Evolutionary conservation across 2,329 filamentous ascomycete species (phyloP).

Genomic region (Apiospora marii): DNA sequence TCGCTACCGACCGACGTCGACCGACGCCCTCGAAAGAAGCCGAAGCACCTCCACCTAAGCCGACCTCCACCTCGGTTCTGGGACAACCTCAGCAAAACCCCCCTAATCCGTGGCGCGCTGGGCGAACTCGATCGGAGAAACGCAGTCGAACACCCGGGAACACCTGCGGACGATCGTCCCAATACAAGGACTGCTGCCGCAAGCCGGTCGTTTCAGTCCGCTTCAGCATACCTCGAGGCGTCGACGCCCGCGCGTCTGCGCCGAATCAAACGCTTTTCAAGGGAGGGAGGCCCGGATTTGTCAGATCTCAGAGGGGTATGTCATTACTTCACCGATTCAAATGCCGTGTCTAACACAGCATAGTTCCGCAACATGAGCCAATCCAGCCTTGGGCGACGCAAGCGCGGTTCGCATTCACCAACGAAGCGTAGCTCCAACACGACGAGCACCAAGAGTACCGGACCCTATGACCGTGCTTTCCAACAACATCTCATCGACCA

Average conservation of each 20-base stretch:
- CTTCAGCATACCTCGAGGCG: neutral
- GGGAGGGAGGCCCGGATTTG: neutral
- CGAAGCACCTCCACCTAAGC: too few species aligned
- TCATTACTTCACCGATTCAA: neutral
- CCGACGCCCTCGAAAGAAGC: too few species aligned
- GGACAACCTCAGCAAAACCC: too few species aligned
- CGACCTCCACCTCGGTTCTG: too few species aligned
- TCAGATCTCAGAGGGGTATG: neutral
- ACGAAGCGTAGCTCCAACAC: neutral
- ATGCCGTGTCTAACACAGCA: neutral
- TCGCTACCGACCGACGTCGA: too few species aligned
- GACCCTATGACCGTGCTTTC: neutral
- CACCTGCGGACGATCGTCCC: too few species aligned
- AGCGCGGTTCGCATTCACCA: constrained; percentile 1
- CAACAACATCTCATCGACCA: neutral
- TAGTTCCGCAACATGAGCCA: neutral
- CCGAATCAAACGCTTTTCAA: neutral
- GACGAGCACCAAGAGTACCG: neutral
- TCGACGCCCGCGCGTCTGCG: neutral
- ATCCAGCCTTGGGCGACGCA: neutral
- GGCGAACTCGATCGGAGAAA: too few species aligned
- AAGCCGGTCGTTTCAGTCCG: neutral
- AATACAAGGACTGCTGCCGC: too few species aligned
- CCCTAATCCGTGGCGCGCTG: too few species aligned
- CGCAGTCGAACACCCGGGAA: too few species aligned